Evolutionary conservation across 192 early-diverging fungal species (phyloP), one percentile per base, ranked within the genome.

Genomic region (Chytriomyces hyalinus): DNA sequence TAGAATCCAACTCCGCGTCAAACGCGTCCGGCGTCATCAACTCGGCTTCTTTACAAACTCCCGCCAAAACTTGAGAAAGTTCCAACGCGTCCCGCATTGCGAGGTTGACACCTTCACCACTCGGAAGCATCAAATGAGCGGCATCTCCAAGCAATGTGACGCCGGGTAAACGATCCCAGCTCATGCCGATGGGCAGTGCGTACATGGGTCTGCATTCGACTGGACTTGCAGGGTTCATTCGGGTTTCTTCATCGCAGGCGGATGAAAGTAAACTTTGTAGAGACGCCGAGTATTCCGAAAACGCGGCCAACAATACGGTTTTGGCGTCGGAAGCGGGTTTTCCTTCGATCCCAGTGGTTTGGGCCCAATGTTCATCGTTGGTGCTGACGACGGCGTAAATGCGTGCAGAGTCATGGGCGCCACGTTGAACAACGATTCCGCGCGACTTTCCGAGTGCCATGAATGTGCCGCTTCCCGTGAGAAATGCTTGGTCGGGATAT

Each of bases 391-490:
- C 49, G 9, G 28, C 49, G 59, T 73, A 73, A 49, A 62, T n/a
- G 1, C 57, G 49, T 1, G 43, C 70, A 11, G 43, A 13, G 9
- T 47, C 70, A 13, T 44, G n/a, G 5, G n/a, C 17, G 49, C 20
- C 47, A 53, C 49, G 70, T 24, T 87, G 87, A 46, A 64, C 78
- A 47, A 86, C 48, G 13, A 88, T 11, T 4, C 67, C 84, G 22
- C 77, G 68, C 60, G 78, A 77, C 47, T 82, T 49, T 2, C 48
- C 61, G 11, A 87, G 24, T 6, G 80, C 81, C 11, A 76, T 79
- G n/a, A 84, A 10, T n/a, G 26, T 77, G 24, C 87, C 87, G 15
- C 50, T 60, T 0, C 86, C 81, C 5, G 86, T 80, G 22, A 84
- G 7, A 28, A 67, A 57, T 4, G 73, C 57, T 6, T 78, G 49